phyloP scores from a whole-genome alignment of 176 grass and related monocot genomes.

The Poa pratensis region DNA sequence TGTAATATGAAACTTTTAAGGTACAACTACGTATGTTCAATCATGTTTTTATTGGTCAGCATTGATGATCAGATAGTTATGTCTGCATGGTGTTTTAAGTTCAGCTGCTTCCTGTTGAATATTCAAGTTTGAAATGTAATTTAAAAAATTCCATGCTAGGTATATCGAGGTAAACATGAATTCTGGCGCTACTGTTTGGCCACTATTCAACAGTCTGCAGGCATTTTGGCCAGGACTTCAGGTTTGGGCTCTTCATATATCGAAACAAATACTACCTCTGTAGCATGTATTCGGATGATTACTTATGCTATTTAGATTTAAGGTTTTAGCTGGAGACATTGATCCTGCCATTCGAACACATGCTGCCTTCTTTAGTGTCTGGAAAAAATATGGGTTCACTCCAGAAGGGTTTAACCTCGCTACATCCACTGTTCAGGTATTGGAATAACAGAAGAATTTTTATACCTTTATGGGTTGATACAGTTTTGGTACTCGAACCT shows the following conservation, averaged over 20 bases:
- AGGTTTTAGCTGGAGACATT: slow-evolving; percentile 99
- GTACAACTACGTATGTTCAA: neutral
- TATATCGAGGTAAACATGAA: slow-evolving; percentile 99
- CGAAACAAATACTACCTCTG: slow-evolving; percentile 27
- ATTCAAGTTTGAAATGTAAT: neutral
- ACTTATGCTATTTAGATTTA: slow-evolving; percentile 82
- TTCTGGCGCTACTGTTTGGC: slow-evolving; percentile 95
- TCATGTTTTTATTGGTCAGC: slow-evolving; percentile 13
- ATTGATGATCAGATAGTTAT: slow-evolving; percentile 9
- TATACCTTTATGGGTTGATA: slow-evolving; percentile 5
- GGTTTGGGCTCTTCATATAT: slow-evolving; percentile 64
- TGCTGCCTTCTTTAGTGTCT: slow-evolving; percentile 97
- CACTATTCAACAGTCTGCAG: slow-evolving; percentile 95
- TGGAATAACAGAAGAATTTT: slow-evolving; percentile 29
- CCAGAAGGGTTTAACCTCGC: slow-evolving; percentile 97
- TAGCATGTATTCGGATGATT: slow-evolving; percentile 53
- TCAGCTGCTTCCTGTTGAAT: neutral
- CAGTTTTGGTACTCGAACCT: slow-evolving; percentile 23
- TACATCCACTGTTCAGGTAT: slow-evolving; percentile 82
- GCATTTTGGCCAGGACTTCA: slow-evolving; percentile 99
- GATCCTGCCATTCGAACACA: slow-evolving; percentile 96
- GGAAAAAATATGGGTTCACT: slow-evolving; percentile 98
- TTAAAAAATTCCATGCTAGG: slow-evolving; percentile 53
- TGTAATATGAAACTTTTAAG: slow-evolving; percentile 1
- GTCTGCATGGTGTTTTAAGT: slow-evolving; percentile 3